These are phyloP conservation scores for Epichloe aotearoae DNA, from an alignment of 2,329 filamentous ascomycete genomes.

Conservation along the genomic window DNA sequence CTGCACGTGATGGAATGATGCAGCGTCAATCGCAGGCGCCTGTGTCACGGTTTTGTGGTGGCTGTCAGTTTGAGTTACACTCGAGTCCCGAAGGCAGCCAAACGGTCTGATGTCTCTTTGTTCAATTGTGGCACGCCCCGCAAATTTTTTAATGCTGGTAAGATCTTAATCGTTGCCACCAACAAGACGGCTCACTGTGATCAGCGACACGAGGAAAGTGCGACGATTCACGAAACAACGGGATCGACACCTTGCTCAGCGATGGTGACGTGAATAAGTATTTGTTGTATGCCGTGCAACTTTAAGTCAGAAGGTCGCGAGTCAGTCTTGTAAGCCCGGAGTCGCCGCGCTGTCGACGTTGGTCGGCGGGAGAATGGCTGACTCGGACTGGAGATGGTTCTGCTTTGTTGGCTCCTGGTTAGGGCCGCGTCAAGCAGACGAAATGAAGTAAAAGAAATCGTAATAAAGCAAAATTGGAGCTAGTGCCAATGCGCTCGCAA, in stretches of 20 bases:
- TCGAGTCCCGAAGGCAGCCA: background rate
- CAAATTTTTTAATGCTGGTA: background rate
- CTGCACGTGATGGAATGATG: background rate
- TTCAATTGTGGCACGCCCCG: background rate
- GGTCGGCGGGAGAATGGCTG: background rate
- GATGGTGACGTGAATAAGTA: background rate
- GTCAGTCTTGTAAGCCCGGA: background rate
- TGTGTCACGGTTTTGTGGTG: constrained; percentile 2
- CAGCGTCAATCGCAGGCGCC: background rate
- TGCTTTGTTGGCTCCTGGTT: background rate
- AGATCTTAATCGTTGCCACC: background rate
- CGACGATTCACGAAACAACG: background rate
- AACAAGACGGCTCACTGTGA: too few relatives aligned
- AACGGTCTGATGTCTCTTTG: background rate
- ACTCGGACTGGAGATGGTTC: background rate
- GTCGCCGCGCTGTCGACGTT: background rate
- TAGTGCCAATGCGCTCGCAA: background rate
- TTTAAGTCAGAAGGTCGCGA: background rate
- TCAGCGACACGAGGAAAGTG: background rate
- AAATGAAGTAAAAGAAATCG: background rate
- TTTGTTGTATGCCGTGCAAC: background rate
- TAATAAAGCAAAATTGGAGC: background rate
- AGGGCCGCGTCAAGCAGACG: background rate
- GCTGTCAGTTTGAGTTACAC: background rate
- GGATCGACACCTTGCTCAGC: background rate